Conservation (phyloP, 1,139 yeast species). For the Magnusiomyces fungicola region DNA sequence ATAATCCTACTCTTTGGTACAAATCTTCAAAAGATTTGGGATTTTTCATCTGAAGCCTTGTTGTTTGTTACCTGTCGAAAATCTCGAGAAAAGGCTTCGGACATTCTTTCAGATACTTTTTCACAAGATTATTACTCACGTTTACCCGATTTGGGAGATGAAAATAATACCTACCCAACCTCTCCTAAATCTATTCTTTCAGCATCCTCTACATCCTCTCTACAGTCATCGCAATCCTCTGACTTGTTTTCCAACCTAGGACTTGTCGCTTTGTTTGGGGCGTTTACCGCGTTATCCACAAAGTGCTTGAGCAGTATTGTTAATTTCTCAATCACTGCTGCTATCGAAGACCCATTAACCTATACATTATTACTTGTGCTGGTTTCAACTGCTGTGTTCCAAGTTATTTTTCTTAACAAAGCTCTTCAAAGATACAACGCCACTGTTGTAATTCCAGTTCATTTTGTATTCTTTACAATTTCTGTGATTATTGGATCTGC, state of each 20-base stretch:
- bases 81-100: too few species aligned
- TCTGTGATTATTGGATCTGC: constrained; percentile 38
- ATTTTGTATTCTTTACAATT: constrained; percentile 40
- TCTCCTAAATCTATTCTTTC: neutral
- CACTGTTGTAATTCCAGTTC: constrained; percentile 41
- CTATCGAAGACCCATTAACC: constrained; percentile 28
- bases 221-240: neutral
- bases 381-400: constrained; percentile 34
- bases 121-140: too few species aligned
- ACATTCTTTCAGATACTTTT: too few species aligned
- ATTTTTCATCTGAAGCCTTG: neutral
- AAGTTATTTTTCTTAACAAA: constrained; percentile 34
- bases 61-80: too few species aligned
- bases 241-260: constrained; percentile 26
- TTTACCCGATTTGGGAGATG: too few species aligned
- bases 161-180: neutral
- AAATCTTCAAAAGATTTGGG: neutral
- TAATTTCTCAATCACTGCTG: constrained; percentile 27
- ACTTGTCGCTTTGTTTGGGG: constrained; percentile 40
- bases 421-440: constrained; percentile 37
- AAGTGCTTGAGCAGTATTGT: constrained; percentile 35
- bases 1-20: constrained; percentile 12
- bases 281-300: constrained; percentile 39
- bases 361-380: constrained; percentile 30
- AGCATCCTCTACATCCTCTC: neutral